These are phyloP conservation scores for Rachicladosporium sp. DNA, from an alignment of 2,329 filamentous ascomycete species.

Conservation along the genomic window DNA sequence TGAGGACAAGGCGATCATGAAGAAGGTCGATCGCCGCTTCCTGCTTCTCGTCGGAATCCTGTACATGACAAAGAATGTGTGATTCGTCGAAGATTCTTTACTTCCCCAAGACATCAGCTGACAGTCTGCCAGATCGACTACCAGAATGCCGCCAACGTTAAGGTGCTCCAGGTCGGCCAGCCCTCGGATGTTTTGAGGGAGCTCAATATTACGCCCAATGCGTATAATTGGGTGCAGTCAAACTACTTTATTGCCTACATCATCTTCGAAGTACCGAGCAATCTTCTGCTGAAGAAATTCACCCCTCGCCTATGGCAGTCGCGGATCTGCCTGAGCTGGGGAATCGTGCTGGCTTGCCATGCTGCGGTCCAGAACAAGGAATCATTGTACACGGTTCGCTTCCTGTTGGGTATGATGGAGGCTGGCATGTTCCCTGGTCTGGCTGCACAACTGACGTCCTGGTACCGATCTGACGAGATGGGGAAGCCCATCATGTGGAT, in stretches of 20 bases:
- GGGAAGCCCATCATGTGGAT: conserved; percentile 12
- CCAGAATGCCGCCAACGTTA: conserved; percentile 30
- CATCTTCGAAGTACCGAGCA: conserved; percentile 8
- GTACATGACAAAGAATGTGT: conserved; percentile 31
- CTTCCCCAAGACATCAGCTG: not conserved
- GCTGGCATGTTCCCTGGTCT: conserved; percentile 7
- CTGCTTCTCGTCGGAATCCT: conserved; percentile 28
- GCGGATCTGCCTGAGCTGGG: conserved; percentile 5
- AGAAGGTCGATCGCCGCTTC: conserved; percentile 30
- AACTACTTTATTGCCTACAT: conserved; percentile 23
- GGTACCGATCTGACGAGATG: conserved; percentile 33
- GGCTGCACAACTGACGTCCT: conserved; percentile 21
- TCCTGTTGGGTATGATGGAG: conserved; percentile 6
- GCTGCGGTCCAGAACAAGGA: conserved; percentile 18
- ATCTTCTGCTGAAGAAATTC: conserved; percentile 6
- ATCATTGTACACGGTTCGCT: conserved; percentile 13
- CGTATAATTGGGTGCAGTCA: conserved; percentile 27
- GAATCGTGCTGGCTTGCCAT: conserved; percentile 14
- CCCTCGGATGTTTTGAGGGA: not conserved
- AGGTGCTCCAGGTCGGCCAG: conserved; percentile 31
- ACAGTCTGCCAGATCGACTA: conserved; percentile 22
- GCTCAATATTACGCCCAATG: not conserved
- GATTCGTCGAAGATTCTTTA: not conserved
- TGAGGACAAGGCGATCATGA: conserved; percentile 27
- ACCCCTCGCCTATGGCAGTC: conserved; percentile 10